Base-by-base conservation (phyloP, 768 basidiomycete genomes). In the Tricholoma furcatifolium region DNA sequence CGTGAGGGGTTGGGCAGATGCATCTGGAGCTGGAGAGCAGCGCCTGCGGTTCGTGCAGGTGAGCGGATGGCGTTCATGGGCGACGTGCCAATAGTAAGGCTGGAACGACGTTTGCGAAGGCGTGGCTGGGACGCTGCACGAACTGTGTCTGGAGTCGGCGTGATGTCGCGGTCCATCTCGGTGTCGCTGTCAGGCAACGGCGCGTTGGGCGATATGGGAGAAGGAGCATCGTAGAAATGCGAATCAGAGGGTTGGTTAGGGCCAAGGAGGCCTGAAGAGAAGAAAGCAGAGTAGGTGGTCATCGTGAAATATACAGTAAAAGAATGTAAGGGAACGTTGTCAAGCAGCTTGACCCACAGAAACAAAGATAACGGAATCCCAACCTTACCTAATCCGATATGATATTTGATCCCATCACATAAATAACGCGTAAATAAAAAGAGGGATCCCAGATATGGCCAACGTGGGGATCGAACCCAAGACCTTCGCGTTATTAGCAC, bases 401-500 rank as follows among this genome's bases (percentile, higher is more conserved):
- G 42, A 46, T 39, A 30, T n/a, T 11, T 27, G 18, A 23, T 30
- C 24, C 30, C 21, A 11, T 14, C 4, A 1, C 3, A 30, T n/a
- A 39, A 20, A 10, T 34, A 24, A 35, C 17, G 3, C 2, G 23
- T n/a, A 31, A 15, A 38, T 30, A 47, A 23, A 55, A 50, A 34
- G 27, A 3, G 27, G 27, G 7, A 27, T 27, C 27, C 4, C 27
- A 27, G 4, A 14, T 27, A 31, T 77, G 78, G 77, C 77, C 77
- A 76, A 76, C 75, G 76, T 77, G 79, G 79, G 79, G 78, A 74
- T 81, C 80, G 80, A 80, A 81, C 79, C 81, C 80, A 81, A 77
- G 80, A 82, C 80, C 80, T 80, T 79, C 77, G 81, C 77, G 79
- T 82, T 80, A 83, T 83, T 85, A 85, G 84, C 81, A 83, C 84